phyloP scores from a whole-genome alignment of 768 basidiomycete species.

The Tylopilus rubrobrunneus region DNA sequence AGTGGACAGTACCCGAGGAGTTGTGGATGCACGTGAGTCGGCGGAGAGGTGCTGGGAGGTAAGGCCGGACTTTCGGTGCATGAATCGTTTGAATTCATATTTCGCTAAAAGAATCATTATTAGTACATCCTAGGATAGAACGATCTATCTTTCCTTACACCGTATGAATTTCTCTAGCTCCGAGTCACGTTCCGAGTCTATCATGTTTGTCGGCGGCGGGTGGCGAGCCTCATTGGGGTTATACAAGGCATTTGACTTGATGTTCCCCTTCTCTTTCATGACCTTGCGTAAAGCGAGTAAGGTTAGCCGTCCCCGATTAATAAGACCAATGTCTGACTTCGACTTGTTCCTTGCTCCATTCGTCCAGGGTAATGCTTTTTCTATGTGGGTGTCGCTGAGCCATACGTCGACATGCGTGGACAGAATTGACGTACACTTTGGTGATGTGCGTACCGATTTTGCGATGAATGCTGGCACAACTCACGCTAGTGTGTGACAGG shows the following conservation, averaged over 20 bases:
- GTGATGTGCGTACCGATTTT: constrained; percentile 93
- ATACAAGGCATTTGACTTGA: constrained; percentile 71
- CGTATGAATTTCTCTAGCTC: constrained; percentile 92
- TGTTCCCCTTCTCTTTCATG: constrained; percentile 81
- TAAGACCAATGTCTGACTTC: constrained; percentile 49
- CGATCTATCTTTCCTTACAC: constrained; percentile 39
- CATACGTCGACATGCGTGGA: background rate
- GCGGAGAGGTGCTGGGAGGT: constrained; percentile 35
- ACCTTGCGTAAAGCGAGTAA: constrained; percentile 38
- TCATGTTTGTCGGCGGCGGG: constrained; percentile 78
- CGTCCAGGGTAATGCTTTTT: constrained; percentile 86
- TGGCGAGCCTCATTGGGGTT: constrained; percentile 81
- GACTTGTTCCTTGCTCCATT: constrained; percentile 85
- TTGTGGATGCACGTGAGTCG: constrained; percentile 37
- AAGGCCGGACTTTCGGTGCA: constrained; percentile 40
- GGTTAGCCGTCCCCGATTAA: constrained; percentile 7
- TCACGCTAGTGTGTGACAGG: constrained; percentile 47
- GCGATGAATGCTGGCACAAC: constrained; percentile 88
- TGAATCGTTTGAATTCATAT: constrained; percentile 73
- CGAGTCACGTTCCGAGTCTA: constrained; percentile 78
- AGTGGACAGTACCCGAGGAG: constrained; percentile 13
- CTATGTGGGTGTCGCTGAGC: constrained; percentile 37
- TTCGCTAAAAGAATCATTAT: constrained; percentile 49
- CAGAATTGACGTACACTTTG: constrained; percentile 70
- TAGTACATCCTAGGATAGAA: background rate